Conservation (phyloP, 805 yeast genomes). For the Saccharomycopsis selenospora region DNA sequence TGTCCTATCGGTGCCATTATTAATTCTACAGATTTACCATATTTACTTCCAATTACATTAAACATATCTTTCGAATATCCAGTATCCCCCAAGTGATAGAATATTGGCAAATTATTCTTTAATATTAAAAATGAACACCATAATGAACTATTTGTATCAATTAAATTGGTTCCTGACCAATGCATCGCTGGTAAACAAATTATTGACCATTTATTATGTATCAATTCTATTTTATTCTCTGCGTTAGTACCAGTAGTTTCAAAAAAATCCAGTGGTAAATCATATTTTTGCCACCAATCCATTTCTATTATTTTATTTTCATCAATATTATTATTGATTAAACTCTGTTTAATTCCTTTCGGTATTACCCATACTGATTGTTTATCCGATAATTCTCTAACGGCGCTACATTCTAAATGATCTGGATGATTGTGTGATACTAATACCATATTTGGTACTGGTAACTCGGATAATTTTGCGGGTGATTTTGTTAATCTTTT, state of each 20-base stretch:
- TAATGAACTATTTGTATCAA: constrained; percentile 71
- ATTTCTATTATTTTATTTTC: constrained; percentile 61
- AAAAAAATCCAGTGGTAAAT: constrained; percentile 25
- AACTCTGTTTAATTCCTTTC: constrained; percentile 55
- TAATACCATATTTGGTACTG: constrained; percentile 61
- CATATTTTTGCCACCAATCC: constrained; percentile 85
- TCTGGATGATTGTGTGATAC: constrained; percentile 96
- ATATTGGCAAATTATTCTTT: constrained; percentile 57
- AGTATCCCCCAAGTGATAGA: constrained; percentile 93
- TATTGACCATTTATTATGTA: constrained; percentile 55
- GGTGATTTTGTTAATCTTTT: constrained; percentile 78
- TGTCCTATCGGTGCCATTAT: constrained; percentile 91
- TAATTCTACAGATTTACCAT: constrained; percentile 51
- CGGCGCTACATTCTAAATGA: constrained; percentile 67
- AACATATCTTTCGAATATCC: constrained; percentile 79
- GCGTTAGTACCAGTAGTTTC: neutral
- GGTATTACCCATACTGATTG: constrained; percentile 81
- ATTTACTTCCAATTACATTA: constrained; percentile 51
- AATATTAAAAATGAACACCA: constrained; percentile 85
- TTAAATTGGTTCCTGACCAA: constrained; percentile 85
- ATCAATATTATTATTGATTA: constrained; percentile 45
- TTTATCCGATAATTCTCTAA: constrained; percentile 30
- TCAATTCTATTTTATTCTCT: constrained; percentile 24
- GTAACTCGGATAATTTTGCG: constrained; percentile 52
- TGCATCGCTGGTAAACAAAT: constrained; percentile 94